Conservation (phyloP, 805 yeast species). For the Metschnikowia reukaufii region DNA sequence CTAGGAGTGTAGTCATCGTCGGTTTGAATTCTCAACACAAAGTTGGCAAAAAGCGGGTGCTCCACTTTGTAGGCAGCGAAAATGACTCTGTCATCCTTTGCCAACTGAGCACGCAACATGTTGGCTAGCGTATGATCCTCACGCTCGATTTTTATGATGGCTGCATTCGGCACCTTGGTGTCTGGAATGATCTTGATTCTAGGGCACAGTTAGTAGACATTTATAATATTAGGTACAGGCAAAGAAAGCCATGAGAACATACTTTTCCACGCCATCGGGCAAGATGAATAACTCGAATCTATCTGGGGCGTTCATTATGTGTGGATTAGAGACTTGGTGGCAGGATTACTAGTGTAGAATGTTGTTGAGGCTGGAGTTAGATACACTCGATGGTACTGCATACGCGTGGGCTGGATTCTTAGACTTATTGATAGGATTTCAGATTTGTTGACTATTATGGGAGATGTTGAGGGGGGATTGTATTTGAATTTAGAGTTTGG, state of each 20-base stretch:
- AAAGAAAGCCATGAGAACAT: constrained; percentile 29
- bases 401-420: neutral
- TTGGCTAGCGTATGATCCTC: constrained; percentile 98
- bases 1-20: constrained; percentile 93
- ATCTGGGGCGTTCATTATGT: constrained; percentile 94
- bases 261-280: constrained; percentile 97
- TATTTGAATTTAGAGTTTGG: no score
- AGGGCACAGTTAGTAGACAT: constrained; percentile 19
- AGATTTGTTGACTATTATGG: no score
- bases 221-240: neutral
- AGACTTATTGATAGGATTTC: no score
- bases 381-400: neutral
- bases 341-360: neutral
- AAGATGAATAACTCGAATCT: constrained; percentile 93
- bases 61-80: constrained; percentile 98
- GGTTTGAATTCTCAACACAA: constrained; percentile 91
- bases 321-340: neutral
- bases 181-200: constrained; percentile 88
- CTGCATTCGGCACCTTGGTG: constrained; percentile 92
- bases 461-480: no score
- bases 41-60: constrained; percentile 95
- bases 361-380: neutral
- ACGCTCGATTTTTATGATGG: constrained; percentile 87
- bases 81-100: constrained; percentile 83
- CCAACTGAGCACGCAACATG: constrained; percentile 78